phyloP scores from a whole-genome alignment of 176 grass and related monocot species.

The Luzula sylvatica region DNA sequence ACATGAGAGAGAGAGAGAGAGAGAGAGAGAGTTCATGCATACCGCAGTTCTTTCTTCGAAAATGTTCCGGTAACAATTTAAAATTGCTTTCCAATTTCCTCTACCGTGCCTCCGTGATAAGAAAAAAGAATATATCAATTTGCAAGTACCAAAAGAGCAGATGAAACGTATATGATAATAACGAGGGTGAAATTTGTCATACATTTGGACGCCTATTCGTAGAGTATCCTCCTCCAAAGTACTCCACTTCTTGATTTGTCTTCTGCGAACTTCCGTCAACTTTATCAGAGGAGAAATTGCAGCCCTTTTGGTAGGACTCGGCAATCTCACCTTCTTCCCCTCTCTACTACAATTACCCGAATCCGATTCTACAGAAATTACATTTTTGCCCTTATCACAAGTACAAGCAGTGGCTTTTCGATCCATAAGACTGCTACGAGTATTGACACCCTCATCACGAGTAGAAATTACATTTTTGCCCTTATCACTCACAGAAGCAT shows the following conservation, averaged over 20 bases:
- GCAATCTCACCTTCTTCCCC: too few relatives aligned
- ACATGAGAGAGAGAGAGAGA: too few relatives aligned
- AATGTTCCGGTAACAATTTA: background rate
- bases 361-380: too few relatives aligned
- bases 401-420: slow-evolving; percentile 20
- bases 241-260: slow-evolving; percentile 23
- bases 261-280: slow-evolving; percentile 3
- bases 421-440: slow-evolving; percentile 21
- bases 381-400: slow-evolving; percentile 3
- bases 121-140: too few relatives aligned
- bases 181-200: background rate
- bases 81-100: slow-evolving; percentile 33
- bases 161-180: background rate
- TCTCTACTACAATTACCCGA: too few relatives aligned
- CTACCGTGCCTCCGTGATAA: slow-evolving; percentile 14
- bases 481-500: background rate
- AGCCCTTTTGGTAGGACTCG: too few relatives aligned
- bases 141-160: background rate
- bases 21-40: background rate
- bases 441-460: background rate
- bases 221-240: slow-evolving; percentile 28
- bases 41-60: slow-evolving; percentile 33
- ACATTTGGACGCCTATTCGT: slow-evolving; percentile 23
- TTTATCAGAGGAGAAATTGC: slow-evolving; percentile 16
- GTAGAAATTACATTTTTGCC: slow-evolving; percentile 4